Evolutionary conservation across 164 flowering plant species (phyloP), one percentile per base, ranked within the genome.

Genomic region (Warburgia ugandensis): DNA sequence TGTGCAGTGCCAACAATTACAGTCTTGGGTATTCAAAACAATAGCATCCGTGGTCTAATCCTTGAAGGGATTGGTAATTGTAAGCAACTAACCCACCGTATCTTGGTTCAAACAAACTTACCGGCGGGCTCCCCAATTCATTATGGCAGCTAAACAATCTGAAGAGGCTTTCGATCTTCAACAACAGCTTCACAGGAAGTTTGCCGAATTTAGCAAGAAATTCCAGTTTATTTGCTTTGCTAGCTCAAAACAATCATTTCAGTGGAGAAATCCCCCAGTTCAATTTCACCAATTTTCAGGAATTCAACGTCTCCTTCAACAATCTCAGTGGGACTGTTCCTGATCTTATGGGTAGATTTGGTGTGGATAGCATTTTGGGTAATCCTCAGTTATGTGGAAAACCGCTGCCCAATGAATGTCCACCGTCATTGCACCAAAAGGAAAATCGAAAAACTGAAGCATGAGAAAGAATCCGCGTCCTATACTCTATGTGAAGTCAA

Each of bases 231-330:
- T 38, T 25, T 22, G 37, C 51, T 3, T 72, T 83, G 52, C 56
- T 61, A 7, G 80, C 72, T 39, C 69, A 77, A 49, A 45, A 72
- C 60, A 83, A 79, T 48, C 56, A 60, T 35, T 48, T 83, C 7
- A 65, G 62, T 1, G 80, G 83, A 27, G 19, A 35, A 2, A 68
- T 79, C 26, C 82, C 90, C 10, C 5, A 47, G 1, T 71, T 77
- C 26, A 64, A 77, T 45, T 83, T 71, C 52, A 30, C 59, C 27
- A 74, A 71, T 29, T 53, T 83, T 17, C 50, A 13, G 5, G 7
- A 11, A 4, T 80, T 80, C 62, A 71, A 80, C 45, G 69, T 76
- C 21, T 76, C 86, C 8, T 52, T 46, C 63, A 80, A 80, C 72
- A 61, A 68, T 31, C 63, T 83, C 52, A 66, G 51, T 13, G 80